A percentile compares a stretch with the other conserved stretches of the same genome.
phyloP scores from a whole-genome alignment of 768 basidiomycete genomes.

The Strobilomyces confusus region DNA sequence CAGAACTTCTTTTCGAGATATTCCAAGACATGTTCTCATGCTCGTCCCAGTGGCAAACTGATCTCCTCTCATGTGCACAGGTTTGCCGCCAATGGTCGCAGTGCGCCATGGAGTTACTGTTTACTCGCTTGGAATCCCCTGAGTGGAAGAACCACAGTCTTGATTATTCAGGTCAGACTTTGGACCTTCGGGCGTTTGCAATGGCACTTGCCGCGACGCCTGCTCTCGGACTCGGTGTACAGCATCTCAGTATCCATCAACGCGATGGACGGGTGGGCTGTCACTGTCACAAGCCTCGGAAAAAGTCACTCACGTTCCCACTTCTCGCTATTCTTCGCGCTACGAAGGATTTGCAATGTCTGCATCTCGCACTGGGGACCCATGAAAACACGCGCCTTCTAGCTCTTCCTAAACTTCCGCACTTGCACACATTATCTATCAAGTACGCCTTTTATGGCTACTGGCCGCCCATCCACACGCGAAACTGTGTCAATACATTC shows the following conservation, averaged over 20 bases:
- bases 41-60: no score
- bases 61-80: no score
- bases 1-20: no score
- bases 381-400: neutral
- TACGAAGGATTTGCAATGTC: neutral
- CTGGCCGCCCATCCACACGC: no score
- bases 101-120: neutral
- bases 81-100: slow-evolving; percentile 7
- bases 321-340: neutral
- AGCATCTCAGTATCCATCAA: neutral
- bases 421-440: neutral
- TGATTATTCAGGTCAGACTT: no score
- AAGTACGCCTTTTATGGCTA: no score
- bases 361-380: neutral
- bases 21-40: no score
- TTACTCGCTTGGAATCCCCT: neutral
- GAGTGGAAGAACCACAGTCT: neutral
- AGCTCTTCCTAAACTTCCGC: neutral
- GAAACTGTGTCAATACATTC: neutral
- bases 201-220: neutral
- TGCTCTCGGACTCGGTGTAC: neutral
- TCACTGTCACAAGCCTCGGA: no score
- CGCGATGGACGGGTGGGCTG: no score
- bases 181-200: neutral
- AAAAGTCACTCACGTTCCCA: no score